Evolutionary conservation across 768 basidiomycete genomes (phyloP).

Genomic region (Cyclocybe aegerita): DNA sequence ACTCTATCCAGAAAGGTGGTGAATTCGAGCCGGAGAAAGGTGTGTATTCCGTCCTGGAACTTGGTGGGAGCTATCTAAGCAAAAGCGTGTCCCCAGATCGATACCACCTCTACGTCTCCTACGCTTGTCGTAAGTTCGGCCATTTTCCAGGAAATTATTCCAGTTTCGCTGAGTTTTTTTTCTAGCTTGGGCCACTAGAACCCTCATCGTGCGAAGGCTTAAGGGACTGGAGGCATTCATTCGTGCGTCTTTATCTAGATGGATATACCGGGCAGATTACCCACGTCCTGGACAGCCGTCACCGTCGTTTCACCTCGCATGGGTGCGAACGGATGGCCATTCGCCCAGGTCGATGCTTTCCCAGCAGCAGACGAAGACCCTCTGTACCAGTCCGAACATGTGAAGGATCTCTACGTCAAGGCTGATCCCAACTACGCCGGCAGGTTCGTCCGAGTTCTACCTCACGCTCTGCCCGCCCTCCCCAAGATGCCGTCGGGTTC

Average conservation of each 20-base stretch:
- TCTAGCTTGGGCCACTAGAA: conserved; percentile 89
- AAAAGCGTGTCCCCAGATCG: conserved; percentile 50
- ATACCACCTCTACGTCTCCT: conserved; percentile 90
- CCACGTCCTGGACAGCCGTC: conserved; percentile 49
- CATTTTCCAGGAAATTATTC: not conserved
- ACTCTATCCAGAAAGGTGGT: conserved; percentile 44
- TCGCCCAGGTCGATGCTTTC: conserved; percentile 65
- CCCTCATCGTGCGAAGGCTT: conserved; percentile 84
- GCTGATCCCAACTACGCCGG: conserved; percentile 72
- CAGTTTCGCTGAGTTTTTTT: not conserved
- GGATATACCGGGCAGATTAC: not conserved
- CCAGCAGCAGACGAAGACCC: conserved; percentile 77
- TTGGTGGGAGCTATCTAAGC: not conserved
- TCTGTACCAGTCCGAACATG: conserved; percentile 61
- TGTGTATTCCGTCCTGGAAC: conserved; percentile 26
- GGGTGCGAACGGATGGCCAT: conserved; percentile 86
- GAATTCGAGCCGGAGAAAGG: conserved; percentile 69
- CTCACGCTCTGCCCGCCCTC: not conserved
- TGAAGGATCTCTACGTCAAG: conserved; percentile 85
- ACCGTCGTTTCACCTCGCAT: conserved; percentile 84
- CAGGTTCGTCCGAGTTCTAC: conserved; percentile 37
- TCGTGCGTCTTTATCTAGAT: conserved; percentile 43
- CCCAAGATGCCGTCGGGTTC: too few species aligned
- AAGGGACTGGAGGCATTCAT: conserved; percentile 90
- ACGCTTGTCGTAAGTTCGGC: conserved; percentile 69